A percentile compares a stretch with the other conserved stretches of the same genome.
Evolutionary conservation across 2,329 filamentous ascomycete species (phyloP).

Genomic region (Aspergillus nomiae): DNA sequence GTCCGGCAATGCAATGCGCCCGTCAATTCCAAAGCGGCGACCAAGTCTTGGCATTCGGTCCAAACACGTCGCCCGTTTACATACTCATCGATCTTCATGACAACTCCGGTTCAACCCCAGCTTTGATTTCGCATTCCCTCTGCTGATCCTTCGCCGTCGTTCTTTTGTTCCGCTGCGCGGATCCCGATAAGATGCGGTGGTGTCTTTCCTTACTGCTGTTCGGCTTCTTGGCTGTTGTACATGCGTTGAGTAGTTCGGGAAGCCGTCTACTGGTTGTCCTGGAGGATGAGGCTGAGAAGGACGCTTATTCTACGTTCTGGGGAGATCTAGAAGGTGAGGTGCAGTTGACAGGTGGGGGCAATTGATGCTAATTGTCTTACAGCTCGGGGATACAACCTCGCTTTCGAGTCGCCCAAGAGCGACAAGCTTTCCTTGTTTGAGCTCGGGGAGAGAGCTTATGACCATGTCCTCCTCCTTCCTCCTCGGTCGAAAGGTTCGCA

Average conservation of each 20-base stretch:
- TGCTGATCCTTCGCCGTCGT: slow-evolving; percentile 16
- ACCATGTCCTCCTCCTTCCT: slow-evolving; percentile 87
- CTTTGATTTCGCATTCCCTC: slow-evolving; percentile 2
- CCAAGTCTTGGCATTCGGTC: slow-evolving; percentile 42
- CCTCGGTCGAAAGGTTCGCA: slow-evolving; percentile 79
- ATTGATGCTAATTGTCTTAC: slow-evolving; percentile 19
- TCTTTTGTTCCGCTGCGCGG: slow-evolving; percentile 36
- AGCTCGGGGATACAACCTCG: slow-evolving; percentile 82
- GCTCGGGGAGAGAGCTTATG: slow-evolving; percentile 84
- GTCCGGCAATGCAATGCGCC: slow-evolving; percentile 29
- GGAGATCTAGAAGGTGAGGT: slow-evolving; percentile 48
- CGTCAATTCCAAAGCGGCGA: slow-evolving; percentile 21
- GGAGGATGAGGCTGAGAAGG: slow-evolving; percentile 79
- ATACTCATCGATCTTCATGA: slow-evolving; percentile 16
- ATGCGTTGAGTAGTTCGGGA: slow-evolving; percentile 78
- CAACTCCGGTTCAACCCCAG: slow-evolving; percentile 7
- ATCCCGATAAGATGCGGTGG: slow-evolving; percentile 67
- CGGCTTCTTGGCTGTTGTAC: slow-evolving; percentile 54
- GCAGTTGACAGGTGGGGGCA: slow-evolving; percentile 2
- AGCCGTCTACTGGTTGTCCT: slow-evolving; percentile 81
- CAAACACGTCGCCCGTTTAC: slow-evolving; percentile 48
- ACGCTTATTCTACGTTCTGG: slow-evolving; percentile 77
- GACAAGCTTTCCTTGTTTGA: slow-evolving; percentile 76
- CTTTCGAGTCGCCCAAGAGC: slow-evolving; percentile 81
- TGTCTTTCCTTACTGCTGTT: slow-evolving; percentile 70